A percentile compares a stretch with the other conserved stretches of the same genome.
Evolutionary conservation across 2,329 filamentous ascomycete species (phyloP).

Genomic region (Aspergillus sclerotialis): DNA sequence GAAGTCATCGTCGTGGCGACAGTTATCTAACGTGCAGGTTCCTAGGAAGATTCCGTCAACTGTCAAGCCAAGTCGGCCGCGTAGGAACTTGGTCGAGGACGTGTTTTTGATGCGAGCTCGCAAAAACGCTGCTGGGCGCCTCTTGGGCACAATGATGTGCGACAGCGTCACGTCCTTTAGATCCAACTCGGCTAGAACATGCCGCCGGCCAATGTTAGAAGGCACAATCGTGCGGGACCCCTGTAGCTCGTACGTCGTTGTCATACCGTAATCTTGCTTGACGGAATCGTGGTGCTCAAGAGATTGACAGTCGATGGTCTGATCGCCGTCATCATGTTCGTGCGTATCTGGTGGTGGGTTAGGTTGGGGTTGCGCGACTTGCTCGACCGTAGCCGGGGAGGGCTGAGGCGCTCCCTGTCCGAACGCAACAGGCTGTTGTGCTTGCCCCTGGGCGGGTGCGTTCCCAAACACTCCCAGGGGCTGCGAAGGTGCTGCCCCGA

Average conservation of each 20-base stretch:
- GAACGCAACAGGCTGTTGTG: neutral
- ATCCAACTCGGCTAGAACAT: conserved; percentile 32
- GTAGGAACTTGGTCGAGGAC: conserved; percentile 22
- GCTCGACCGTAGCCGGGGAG: neutral
- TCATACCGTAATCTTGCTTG: conserved; percentile 36
- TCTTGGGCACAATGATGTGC: conserved; percentile 34
- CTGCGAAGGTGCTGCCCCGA: too few relatives aligned
- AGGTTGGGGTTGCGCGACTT: too few relatives aligned
- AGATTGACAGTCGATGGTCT: conserved; percentile 5
- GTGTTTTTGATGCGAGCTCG: conserved; percentile 34
- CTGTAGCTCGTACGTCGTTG: conserved; percentile 35
- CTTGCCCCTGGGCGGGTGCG: neutral
- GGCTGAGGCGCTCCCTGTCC: neutral
- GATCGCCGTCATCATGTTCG: conserved; percentile 10
- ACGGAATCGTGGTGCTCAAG: conserved; percentile 25
- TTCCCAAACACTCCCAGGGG: too few relatives aligned
- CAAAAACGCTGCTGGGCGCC: conserved; percentile 33
- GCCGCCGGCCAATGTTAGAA: conserved; percentile 26
- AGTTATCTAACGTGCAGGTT: conserved; percentile 15
- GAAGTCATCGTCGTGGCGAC: conserved; percentile 20
- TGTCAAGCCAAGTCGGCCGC: conserved; percentile 18
- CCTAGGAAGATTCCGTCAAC: conserved; percentile 26
- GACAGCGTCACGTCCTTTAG: conserved; percentile 28
- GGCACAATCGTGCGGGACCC: conserved; percentile 30
- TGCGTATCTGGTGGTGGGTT: conserved; percentile 9